Evolutionary conservation across 345 rosid species (phyloP).

Genomic region (Camelina laxa): DNA sequence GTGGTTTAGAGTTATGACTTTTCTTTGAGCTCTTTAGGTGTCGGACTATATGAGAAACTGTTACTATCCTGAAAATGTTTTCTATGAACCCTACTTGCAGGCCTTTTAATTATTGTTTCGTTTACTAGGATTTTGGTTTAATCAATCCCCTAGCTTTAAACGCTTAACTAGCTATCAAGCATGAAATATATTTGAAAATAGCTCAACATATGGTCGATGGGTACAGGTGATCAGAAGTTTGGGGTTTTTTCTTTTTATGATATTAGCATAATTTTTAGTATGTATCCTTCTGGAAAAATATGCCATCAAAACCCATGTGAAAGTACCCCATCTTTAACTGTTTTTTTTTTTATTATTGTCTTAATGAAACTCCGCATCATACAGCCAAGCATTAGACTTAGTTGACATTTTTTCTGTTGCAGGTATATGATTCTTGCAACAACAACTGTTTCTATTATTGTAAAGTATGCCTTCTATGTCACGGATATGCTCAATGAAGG

Average conservation of each 20-base stretch:
- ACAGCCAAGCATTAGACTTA: conserved; percentile 1
- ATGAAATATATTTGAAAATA: background rate
- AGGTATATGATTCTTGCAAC: conserved; percentile 98
- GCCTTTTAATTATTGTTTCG: background rate
- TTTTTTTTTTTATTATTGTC: background rate
- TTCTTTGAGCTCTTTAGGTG: conserved; percentile 1
- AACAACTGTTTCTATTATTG: conserved; percentile 79
- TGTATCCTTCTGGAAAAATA: background rate
- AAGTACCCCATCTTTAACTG: background rate
- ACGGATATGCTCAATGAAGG: conserved; percentile 95
- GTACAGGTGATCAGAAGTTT: background rate
- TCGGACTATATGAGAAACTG: background rate
- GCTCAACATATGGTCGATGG: background rate
- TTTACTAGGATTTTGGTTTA: background rate
- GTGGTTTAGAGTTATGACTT: background rate
- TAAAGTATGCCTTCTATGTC: conserved; percentile 85
- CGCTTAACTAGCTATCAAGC: background rate
- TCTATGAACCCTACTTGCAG: background rate
- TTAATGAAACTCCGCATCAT: background rate
- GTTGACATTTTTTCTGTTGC: conserved; percentile 29
- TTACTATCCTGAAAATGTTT: background rate
- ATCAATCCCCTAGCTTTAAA: background rate
- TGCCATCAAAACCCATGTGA: background rate
- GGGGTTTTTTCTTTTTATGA: background rate
- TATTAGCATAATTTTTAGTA: background rate